These are phyloP conservation scores for Schoenoplectus triqueter DNA, from an alignment of 202 grass and related monocot species.

Conservation along the genomic window DNA sequence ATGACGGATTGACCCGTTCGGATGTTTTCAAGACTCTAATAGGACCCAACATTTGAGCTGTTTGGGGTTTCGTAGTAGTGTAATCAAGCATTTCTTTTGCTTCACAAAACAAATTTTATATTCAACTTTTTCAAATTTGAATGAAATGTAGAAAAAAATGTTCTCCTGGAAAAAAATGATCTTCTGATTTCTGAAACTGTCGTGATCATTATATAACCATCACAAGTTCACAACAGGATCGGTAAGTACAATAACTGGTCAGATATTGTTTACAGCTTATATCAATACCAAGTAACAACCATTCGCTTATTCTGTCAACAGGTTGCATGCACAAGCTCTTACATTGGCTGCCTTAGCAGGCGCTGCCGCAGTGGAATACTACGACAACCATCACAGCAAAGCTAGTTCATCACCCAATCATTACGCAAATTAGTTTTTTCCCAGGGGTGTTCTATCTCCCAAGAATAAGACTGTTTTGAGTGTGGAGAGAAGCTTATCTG, in stretches of 20 bases:
- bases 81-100: background rate
- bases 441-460: constrained; percentile 28
- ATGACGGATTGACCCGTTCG: no score
- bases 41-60: background rate
- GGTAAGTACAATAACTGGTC: background rate
- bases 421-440: constrained; percentile 65
- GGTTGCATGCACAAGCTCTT: constrained; percentile 92
- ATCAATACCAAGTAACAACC: background rate
- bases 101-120: background rate
- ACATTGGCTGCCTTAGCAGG: constrained; percentile 83
- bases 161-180: background rate
- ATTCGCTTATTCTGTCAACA: constrained; percentile 35
- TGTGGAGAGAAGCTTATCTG: background rate
- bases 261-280: background rate
- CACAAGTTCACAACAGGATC: background rate
- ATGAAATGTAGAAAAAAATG: background rate
- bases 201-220: background rate
- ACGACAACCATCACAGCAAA: constrained; percentile 63
- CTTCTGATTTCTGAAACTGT: background rate
- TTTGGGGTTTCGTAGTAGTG: background rate
- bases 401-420: constrained; percentile 70
- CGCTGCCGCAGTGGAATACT: constrained; percentile 83
- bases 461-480: constrained; percentile 46
- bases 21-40: no score
- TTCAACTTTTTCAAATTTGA: background rate